Percentiles rank a stretch among this genome's conserved stretches.
Evolutionary conservation across 352 stramenopile species (phyloP).

Genomic region (Phytophthora sansomeana): DNA sequence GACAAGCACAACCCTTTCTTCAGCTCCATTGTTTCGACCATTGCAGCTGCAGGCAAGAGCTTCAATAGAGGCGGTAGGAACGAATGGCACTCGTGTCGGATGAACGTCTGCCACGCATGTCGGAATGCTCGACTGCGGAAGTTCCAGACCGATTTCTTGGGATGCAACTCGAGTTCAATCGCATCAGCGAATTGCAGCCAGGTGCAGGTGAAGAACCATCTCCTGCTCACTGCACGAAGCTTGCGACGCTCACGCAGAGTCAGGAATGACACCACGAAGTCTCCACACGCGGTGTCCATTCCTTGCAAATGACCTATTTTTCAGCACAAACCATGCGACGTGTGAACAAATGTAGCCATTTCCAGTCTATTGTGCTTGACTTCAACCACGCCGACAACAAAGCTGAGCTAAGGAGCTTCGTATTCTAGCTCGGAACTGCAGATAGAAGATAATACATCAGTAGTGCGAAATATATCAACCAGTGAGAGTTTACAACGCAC

Average conservation of each 20-base stretch:
- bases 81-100: conserved; percentile 43
- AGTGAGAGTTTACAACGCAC: conserved; percentile 29
- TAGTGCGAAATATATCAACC: neutral
- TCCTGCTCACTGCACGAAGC: conserved; percentile 57
- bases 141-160: conserved; percentile 63
- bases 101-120: conserved; percentile 64
- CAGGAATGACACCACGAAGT: conserved; percentile 50
- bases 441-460: neutral
- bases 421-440: conserved; percentile 32
- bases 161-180: conserved; percentile 26
- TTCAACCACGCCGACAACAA: neutral
- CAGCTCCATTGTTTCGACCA: conserved; percentile 56
- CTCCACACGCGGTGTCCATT: conserved; percentile 51
- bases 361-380: conserved; percentile 2
- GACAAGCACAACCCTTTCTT: conserved; percentile 67
- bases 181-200: conserved; percentile 49
- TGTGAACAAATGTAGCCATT: conserved; percentile 13
- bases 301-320: conserved; percentile 4
- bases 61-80: conserved; percentile 51
- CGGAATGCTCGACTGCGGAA: conserved; percentile 59
- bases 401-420: conserved; percentile 1
- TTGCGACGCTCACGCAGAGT: conserved; percentile 44
- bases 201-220: conserved; percentile 64
- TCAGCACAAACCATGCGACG: conserved; percentile 14
- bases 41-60: conserved; percentile 38